These are phyloP conservation scores for Aspergillus cejpii DNA, from an alignment of 2,329 filamentous ascomycete genomes.

Conservation along the genomic window DNA sequence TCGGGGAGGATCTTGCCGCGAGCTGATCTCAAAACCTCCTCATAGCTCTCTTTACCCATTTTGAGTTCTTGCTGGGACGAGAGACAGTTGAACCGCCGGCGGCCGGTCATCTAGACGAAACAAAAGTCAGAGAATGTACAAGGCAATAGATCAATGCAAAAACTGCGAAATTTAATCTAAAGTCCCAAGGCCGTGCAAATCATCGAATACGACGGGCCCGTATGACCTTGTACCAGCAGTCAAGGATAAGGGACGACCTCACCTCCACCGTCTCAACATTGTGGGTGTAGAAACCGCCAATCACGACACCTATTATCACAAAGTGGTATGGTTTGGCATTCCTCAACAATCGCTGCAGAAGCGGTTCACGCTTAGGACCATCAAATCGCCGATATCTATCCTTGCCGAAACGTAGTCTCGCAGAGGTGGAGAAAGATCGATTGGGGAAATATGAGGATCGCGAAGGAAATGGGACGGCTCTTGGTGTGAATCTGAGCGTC, in stretches of 20 bases:
- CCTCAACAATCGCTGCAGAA: conserved; percentile 14
- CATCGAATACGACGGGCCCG: no score
- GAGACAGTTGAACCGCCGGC: conserved; percentile 54
- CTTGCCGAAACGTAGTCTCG: conserved; percentile 6
- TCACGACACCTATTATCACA: conserved; percentile 36
- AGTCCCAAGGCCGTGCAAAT: background rate
- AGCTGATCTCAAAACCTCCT: conserved; percentile 45
- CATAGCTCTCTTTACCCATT: conserved; percentile 41
- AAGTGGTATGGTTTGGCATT: conserved; percentile 25
- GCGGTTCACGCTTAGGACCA: conserved; percentile 7
- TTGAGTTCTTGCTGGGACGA: conserved; percentile 41
- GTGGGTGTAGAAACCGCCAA: conserved; percentile 47
- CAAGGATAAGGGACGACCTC: conserved; percentile 8
- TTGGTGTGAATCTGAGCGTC: background rate
- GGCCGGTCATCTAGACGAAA: conserved; percentile 44
- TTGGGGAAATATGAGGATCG: background rate
- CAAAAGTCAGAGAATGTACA: conserved; percentile 1
- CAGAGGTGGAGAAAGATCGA: conserved; percentile 13
- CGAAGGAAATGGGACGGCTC: background rate
- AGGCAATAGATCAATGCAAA: background rate
- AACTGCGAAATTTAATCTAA: background rate
- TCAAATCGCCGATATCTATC: conserved; percentile 19
- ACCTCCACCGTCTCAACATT: conserved; percentile 53
- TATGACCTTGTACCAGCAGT: background rate
- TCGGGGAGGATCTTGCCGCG: conserved; percentile 45